Base-by-base conservation (phyloP, 805 yeast species). In the Zygosaccharomyces siamensis region DNA sequence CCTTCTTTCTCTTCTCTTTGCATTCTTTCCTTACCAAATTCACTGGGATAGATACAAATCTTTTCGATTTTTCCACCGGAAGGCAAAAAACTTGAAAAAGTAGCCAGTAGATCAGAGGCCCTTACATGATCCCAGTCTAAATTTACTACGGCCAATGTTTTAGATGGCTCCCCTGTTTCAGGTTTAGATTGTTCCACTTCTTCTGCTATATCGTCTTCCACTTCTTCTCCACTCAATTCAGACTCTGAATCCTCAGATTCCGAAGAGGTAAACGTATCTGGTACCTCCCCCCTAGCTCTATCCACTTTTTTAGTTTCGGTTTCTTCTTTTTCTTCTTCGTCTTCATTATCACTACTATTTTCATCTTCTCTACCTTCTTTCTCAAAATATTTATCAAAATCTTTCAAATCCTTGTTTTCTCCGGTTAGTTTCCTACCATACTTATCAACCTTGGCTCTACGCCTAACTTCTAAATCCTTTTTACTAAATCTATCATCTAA, bases 51-150 rank as follows among this genome's bases (percentile, higher is more conserved):
- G 8, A 93, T 80, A 5, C 79, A 63, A 7, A 93, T 83, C n/a
- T 81, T 79, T 39, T 70, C 64, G 47, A 92, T 84, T 39, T 72
- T 71, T 1, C 95, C 95, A 31, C 78, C 82, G 20, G 79, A 68
- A 16, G 96, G 96, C 20, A 86, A 83, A 69, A 92, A 93, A 47
- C 95, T 81, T 6, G 82, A 71, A 59, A 92, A 89, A 0, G 98
- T 84, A 4, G 95, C 95, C 84, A 87, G 79, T 54, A 92, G 71
- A 64, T 93, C 98, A 3, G 80, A 79, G 0, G 98, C 86, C 40
- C 80, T 78, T n/a, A 93, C 76, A 61, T 93, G 86, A 59, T 93
- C 99, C 99, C 99, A 93, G 64, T 93, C 99, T 78, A 93, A 73
- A 62, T 93, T 93, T 27, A 93, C 98, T 1, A 84, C 96, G 0